phyloP scores from a whole-genome alignment of 108 stramenopile species.

The Skeletonema tropicum region DNA sequence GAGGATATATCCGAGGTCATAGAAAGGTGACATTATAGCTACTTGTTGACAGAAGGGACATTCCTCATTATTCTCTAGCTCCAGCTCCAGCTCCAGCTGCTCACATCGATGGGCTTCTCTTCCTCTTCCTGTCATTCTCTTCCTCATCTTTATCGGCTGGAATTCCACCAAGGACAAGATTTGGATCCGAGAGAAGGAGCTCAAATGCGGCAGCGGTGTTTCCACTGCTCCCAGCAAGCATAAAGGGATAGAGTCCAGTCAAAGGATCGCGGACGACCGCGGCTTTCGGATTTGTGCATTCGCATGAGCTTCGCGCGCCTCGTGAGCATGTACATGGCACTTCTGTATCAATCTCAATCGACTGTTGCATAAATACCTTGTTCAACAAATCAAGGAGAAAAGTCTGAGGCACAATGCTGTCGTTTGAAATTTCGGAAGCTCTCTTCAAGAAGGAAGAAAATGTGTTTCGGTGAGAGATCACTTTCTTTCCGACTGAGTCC shows the following conservation, averaged over 20 bases:
- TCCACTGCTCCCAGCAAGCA: constrained; percentile 9
- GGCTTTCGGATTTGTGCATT: constrained; percentile 30
- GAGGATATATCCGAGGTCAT: not conserved
- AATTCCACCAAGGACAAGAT: constrained; percentile 9
- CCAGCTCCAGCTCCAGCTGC: not conserved
- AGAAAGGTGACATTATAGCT: no score
- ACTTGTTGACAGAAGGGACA: no score
- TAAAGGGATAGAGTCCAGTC: constrained; percentile 55
- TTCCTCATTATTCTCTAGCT: not conserved
- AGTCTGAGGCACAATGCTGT: not conserved
- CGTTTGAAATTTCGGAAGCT: not conserved
- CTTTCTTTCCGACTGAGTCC: not conserved
- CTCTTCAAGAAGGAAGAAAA: not conserved
- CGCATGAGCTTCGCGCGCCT: not conserved
- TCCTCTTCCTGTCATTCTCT: constrained; percentile 6
- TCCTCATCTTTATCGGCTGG: not conserved
- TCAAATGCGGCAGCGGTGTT: not conserved
- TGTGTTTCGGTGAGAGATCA: not conserved
- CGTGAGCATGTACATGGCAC: not conserved
- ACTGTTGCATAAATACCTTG: not conserved
- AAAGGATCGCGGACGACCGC: constrained; percentile 35
- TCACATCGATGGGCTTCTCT: constrained; percentile 9
- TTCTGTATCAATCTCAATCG: not conserved
- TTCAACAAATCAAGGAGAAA: not conserved
- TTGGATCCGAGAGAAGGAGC: constrained; percentile 8